Conservation (phyloP, 2,329 filamentous ascomycete species). For the Pseudocercospora cruenta region DNA sequence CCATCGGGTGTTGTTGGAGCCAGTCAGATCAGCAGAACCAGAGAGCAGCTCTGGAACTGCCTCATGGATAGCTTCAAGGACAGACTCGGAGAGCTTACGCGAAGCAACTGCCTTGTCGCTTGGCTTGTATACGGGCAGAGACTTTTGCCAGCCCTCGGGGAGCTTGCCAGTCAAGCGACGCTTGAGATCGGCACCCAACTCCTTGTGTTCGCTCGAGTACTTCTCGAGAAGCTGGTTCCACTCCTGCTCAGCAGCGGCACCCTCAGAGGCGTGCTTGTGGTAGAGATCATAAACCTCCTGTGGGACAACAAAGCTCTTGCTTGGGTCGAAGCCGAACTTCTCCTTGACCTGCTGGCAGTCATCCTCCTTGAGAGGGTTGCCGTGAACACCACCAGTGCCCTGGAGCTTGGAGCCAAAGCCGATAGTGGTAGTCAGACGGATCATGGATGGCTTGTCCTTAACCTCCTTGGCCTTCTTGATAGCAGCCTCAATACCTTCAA, state of each 20-base stretch:
- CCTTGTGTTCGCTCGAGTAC: slow-evolving; percentile 77
- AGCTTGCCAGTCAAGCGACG: slow-evolving; percentile 82
- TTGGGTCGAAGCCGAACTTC: slow-evolving; percentile 95
- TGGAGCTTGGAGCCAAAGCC: slow-evolving; percentile 91
- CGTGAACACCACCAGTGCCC: slow-evolving; percentile 95
- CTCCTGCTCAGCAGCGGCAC: slow-evolving; percentile 86
- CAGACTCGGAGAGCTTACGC: slow-evolving; percentile 93
- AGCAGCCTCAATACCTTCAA: slow-evolving; percentile 83
- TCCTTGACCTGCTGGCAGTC: slow-evolving; percentile 92
- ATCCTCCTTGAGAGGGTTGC: slow-evolving; percentile 90
- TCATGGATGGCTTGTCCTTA: slow-evolving; percentile 94
- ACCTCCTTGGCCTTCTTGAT: slow-evolving; percentile 82
- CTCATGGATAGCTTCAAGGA: slow-evolving; percentile 83
- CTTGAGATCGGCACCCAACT: slow-evolving; percentile 77
- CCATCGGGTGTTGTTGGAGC: slow-evolving; percentile 98
- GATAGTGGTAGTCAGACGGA: slow-evolving; percentile 97
- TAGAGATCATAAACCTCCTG: slow-evolving; percentile 94
- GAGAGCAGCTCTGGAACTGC: slow-evolving; percentile 88
- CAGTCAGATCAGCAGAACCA: slow-evolving; percentile 95
- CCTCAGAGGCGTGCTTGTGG: slow-evolving; percentile 79
- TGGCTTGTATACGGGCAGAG: slow-evolving; percentile 86
- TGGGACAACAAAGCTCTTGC: slow-evolving; percentile 89
- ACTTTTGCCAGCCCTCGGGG: slow-evolving; percentile 95
- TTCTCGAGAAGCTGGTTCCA: slow-evolving; percentile 93
- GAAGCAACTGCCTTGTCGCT: slow-evolving; percentile 83